These are phyloP conservation scores for Apiospora sp. DNA, from an alignment of 2,329 filamentous ascomycete genomes.

Conservation along the genomic window DNA sequence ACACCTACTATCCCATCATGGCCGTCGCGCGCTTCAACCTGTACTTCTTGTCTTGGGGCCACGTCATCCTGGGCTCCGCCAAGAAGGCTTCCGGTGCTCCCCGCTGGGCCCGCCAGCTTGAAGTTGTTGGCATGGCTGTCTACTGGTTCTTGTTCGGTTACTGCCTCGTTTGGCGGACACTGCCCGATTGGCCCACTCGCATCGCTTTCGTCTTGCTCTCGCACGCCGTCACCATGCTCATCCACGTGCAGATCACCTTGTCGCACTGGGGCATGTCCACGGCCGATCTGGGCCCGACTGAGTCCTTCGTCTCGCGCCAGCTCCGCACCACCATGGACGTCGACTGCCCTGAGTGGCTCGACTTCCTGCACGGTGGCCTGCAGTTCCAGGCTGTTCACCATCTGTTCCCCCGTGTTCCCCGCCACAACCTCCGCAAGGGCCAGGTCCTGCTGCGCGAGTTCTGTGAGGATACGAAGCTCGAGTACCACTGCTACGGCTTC, in stretches of 20 bases:
- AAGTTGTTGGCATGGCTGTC: slow-evolving; percentile 67
- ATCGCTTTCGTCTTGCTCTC: slow-evolving; percentile 69
- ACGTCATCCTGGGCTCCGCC: slow-evolving; percentile 55
- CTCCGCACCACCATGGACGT: slow-evolving; percentile 78
- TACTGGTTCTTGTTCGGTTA: slow-evolving; percentile 77
- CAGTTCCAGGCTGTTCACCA: slow-evolving; percentile 79
- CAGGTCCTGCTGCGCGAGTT: slow-evolving; percentile 70
- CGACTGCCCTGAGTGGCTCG: slow-evolving; percentile 75
- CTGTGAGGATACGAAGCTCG: slow-evolving; percentile 69
- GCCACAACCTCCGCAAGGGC: slow-evolving; percentile 70
- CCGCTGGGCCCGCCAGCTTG: slow-evolving; percentile 73
- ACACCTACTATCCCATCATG: slow-evolving; percentile 75
- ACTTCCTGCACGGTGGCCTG: slow-evolving; percentile 75
- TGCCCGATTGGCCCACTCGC: slow-evolving; percentile 66
- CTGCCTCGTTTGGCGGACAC: slow-evolving; percentile 64
- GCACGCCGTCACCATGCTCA: slow-evolving; percentile 71
- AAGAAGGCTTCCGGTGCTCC: slow-evolving; percentile 54
- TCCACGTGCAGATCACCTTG: slow-evolving; percentile 77
- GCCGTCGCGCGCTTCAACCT: slow-evolving; percentile 76
- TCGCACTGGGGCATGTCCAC: slow-evolving; percentile 78
- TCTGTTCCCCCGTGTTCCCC: slow-evolving; percentile 71
- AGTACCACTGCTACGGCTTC: slow-evolving; percentile 69
- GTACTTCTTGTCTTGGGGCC: slow-evolving; percentile 71
- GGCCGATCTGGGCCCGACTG: slow-evolving; percentile 66
- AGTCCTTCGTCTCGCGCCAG: slow-evolving; percentile 75